A percentile compares a stretch with the other conserved stretches of the same genome.
Conservation (phyloP, 1,284 basidiomycete species). For the Irpex sp. region DNA sequence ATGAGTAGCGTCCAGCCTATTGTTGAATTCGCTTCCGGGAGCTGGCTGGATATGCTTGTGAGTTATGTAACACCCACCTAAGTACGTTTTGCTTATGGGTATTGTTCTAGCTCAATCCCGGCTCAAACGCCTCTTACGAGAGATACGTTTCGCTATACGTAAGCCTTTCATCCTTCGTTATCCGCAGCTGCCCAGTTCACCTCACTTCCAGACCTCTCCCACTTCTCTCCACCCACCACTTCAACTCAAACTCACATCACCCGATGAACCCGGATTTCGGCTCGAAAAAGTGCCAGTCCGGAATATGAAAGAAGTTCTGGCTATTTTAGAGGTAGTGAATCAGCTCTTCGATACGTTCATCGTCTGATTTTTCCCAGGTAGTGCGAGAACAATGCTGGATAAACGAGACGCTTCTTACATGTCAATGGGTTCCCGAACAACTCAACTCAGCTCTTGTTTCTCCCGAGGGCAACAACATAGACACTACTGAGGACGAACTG, state of each 20-base stretch:
- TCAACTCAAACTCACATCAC: conserved; percentile 57
- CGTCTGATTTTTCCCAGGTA: conserved; percentile 38
- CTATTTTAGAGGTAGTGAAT: conserved; percentile 57
- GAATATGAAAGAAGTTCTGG: conserved; percentile 68
- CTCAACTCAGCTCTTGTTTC: conserved; percentile 17
- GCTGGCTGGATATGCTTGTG: conserved; percentile 72
- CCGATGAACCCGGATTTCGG: conserved; percentile 69
- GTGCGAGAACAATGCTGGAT: conserved; percentile 78
- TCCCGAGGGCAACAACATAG: conserved; percentile 26
- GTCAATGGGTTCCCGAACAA: conserved; percentile 57
- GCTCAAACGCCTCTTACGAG: conserved; percentile 39
- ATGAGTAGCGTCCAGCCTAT: conserved; percentile 37
- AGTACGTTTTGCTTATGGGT: not conserved
- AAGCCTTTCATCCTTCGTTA: conserved; percentile 15
- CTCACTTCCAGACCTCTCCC: conserved; percentile 50
- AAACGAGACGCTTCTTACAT: conserved; percentile 57
- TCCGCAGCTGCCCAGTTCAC: not conserved
- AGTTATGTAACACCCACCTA: conserved; percentile 19
- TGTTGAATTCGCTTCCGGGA: conserved; percentile 49
- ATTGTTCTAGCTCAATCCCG: conserved; percentile 41
- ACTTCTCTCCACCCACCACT: conserved; percentile 61
- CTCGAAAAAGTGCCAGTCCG: conserved; percentile 67
- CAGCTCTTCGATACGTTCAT: not conserved
- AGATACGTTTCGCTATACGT: conserved; percentile 45
- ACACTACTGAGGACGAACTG: conserved; percentile 49